Evolutionary conservation across 176 grass and related monocot genomes (phyloP), one percentile per base, ranked within the genome.

Genomic region (Triticum timopheevii): DNA sequence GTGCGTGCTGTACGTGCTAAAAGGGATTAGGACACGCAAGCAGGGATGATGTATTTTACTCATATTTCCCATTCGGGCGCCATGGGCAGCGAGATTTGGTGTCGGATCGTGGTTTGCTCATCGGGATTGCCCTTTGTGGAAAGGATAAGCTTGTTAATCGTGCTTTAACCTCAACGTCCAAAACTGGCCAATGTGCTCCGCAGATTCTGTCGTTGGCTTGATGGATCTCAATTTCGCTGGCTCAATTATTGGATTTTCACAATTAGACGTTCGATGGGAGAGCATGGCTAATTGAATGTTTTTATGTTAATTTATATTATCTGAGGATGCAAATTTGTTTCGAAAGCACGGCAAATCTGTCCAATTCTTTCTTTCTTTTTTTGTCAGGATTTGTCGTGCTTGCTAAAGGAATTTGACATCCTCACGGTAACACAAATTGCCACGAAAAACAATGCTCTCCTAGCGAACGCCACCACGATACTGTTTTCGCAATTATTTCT

Each of bases 61-160:
- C 1, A 8, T 45, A 3, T 54, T 72, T 52, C 61, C 52, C 17
- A 13, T 64, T 78, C 52, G 13, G 84, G 50, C 50, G 16, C 50
- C 15, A 54, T 54, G 50, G 76, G 79, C 72, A 7, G 40, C 27
- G 19, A 9, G 69, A 54, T 84, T 22, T 42, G 82, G 22, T 83
- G 80, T 40, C 66, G n/a, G 45, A 1, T 15, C 22, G 45, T 35
- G 61, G 56, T 59, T 36, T 47, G 67, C 82, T 17, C 4, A 10
- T 64, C 31, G 59, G 40, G 69, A 15, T 81, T 20, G 10, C 65
- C 33, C 15, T 84, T 75, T 80, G 39, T 15, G 82, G 76, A 61
- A 85, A 67, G 7, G 23, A 24, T 6, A 64, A 49, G 22, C 49
- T 89, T 61, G 52, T 78, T 79, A 72, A 27, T 83, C 52, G 2